These are phyloP conservation scores for Leishmania arabica DNA, from an alignment of 208 protist genomes.

Conservation along the genomic window DNA sequence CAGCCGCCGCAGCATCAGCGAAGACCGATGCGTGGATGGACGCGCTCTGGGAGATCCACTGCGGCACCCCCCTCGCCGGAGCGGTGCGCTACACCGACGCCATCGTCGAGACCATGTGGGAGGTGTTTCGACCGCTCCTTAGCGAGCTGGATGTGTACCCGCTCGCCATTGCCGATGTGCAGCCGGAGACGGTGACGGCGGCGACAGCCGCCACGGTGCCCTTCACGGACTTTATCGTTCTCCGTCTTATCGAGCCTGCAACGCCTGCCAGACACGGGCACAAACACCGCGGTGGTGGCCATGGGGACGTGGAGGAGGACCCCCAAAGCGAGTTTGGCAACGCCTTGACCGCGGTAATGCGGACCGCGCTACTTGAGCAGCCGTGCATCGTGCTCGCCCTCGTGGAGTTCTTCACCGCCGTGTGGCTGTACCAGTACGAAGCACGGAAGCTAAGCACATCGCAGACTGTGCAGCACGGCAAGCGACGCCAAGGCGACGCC, in stretches of 20 bases:
- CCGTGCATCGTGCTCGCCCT: slow-evolving; percentile 65
- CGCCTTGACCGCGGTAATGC: slow-evolving; percentile 45
- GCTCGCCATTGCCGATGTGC: slow-evolving; percentile 21
- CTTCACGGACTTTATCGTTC: slow-evolving; percentile 20
- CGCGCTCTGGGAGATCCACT: slow-evolving; percentile 66
- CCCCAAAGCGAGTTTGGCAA: slow-evolving; percentile 24
- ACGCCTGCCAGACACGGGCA: not conserved
- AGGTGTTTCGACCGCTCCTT: slow-evolving; percentile 62
- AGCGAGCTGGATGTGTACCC: slow-evolving; percentile 37
- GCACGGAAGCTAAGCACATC: not conserved
- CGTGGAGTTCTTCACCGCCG: slow-evolving; percentile 75
- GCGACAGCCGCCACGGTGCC: slow-evolving; percentile 16
- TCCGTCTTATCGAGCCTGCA: slow-evolving; percentile 14
- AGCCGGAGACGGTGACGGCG: slow-evolving; percentile 15
- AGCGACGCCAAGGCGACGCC: not conserved
- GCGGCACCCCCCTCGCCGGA: slow-evolving; percentile 33
- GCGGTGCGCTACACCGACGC: slow-evolving; percentile 58
- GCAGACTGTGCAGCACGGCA: not conserved
- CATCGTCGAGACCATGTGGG: slow-evolving; percentile 74
- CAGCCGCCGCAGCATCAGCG: slow-evolving; percentile 12
- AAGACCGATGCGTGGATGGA: slow-evolving; percentile 43
- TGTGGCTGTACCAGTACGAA: slow-evolving; percentile 41
- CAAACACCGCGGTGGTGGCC: not conserved
- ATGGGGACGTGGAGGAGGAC: slow-evolving; percentile 20
- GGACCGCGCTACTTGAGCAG: slow-evolving; percentile 51